Conservation (phyloP, 169 alveolate species). For the Eimeria necatrix region DNA sequence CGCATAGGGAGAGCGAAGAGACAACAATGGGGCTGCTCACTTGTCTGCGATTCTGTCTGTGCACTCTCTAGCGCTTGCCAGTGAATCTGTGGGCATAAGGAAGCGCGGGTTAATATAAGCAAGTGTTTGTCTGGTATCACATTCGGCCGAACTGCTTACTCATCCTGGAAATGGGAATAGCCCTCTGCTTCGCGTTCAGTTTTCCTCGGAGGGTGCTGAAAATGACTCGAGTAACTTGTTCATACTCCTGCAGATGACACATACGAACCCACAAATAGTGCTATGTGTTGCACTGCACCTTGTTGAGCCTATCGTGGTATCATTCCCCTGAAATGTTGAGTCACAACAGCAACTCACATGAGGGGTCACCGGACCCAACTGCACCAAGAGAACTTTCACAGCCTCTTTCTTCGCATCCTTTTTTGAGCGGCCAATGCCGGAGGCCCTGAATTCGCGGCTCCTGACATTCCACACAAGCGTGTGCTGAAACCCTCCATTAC, state of each 20-base stretch:
- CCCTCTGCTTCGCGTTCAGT: conserved; percentile 74
- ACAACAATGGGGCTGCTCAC: not conserved
- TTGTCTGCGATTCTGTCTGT: too few species aligned
- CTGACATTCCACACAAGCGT: conserved; percentile 63
- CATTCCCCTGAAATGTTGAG: not conserved
- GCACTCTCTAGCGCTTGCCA: not conserved
- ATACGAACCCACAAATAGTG: not conserved
- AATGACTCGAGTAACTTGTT: conserved; percentile 75
- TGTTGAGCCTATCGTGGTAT: not conserved
- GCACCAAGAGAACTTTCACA: conserved; percentile 64
- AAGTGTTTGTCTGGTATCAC: not conserved
- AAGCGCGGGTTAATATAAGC: too few species aligned
- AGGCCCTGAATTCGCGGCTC: conserved; percentile 30
- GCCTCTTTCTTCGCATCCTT: conserved; percentile 80
- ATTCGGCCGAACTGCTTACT: not conserved
- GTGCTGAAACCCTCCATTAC: conserved; percentile 60
- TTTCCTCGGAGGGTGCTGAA: conserved; percentile 77
- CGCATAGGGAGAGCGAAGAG: not conserved
- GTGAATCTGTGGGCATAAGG: not conserved
- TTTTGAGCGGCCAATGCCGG: conserved; percentile 77
- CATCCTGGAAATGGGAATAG: conserved; percentile 67
- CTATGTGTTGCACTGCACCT: not conserved
- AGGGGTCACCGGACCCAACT: conserved; percentile 72
- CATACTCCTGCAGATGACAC: conserved; percentile 72
- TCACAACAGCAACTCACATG: conserved; percentile 33